Base-by-base conservation (phyloP, 805 yeast genomes). In the Barnettozyma wickerhamii region DNA sequence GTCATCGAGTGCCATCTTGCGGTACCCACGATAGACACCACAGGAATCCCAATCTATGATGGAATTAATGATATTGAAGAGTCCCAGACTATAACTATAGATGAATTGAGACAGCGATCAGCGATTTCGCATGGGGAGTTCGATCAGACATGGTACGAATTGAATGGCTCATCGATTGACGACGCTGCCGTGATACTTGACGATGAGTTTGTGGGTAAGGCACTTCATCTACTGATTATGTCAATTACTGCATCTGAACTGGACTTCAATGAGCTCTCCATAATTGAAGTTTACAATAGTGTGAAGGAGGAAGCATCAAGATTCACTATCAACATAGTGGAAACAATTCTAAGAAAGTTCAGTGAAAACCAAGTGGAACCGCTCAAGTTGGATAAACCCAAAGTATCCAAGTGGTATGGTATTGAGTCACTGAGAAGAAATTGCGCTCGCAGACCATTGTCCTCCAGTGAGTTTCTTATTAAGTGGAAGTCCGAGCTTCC, bases 401-500 rank as follows among this genome's bases (percentile, higher is more conserved):
- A 55, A 28, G 68, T 83, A 3, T 69, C 81, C 1, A 55, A 53
- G 35, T 85, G 88, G 84, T 77, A 76, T 50, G 95, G 95, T 0
- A 53, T 74, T 2, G 65, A 71, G 38, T 64, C 79, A 0, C 63
- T 86, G 18, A 56, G 59, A 19, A 59, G 60, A 30, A 58, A 61
- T 44, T 68, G 68, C 0, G 47, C 63, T 24, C 29, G 19, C 4
- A 51, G 46, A 12, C 43, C 59, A 1, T 45, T 68, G 15, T 43
- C 63, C 1, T 38, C 63, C 0, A 74, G 75, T 30, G 87, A 82
- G 43, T 77, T 88, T 52, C 52, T 80, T 44, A 69, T 84, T 36
- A 71, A 73, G 38, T 76, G 90, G 79, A 76, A 79, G 50, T 66
- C 79, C 2, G 63, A 71, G 6, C 67, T 85, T 31, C 90, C 93